These are phyloP conservation scores for Botryosphaeria agaves DNA, from an alignment of 2,329 filamentous ascomycete genomes.

Conservation along the genomic window DNA sequence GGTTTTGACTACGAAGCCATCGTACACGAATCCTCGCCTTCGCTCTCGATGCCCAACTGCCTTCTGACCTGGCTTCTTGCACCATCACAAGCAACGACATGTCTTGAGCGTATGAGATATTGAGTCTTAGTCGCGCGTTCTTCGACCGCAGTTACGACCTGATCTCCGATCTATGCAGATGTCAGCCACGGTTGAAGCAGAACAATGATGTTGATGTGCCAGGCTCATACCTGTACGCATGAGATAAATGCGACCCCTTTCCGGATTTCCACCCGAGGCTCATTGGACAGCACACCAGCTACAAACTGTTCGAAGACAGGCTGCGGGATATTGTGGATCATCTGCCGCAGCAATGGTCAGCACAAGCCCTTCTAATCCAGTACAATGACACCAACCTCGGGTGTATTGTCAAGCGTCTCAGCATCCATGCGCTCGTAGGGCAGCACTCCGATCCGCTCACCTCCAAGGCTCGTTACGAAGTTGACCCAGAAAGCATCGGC, in stretches of 20 bases:
- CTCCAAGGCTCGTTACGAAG: constrained; percentile 21
- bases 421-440: constrained; percentile 18
- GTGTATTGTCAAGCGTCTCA: constrained; percentile 18
- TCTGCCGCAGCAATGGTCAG: constrained; percentile 6
- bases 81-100: constrained; percentile 21
- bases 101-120: constrained; percentile 14
- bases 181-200: too few relatives aligned
- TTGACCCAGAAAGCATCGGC: constrained; percentile 23
- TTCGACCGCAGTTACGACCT: constrained; percentile 14
- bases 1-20: not conserved
- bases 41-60: constrained; percentile 17
- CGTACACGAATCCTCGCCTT: constrained; percentile 26
- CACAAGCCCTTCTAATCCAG: too few relatives aligned
- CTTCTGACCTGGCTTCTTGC: constrained; percentile 16
- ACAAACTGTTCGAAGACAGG: constrained; percentile 22
- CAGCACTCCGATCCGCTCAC: constrained; percentile 17
- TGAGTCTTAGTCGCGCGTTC: constrained; percentile 9
- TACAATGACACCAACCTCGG: too few relatives aligned
- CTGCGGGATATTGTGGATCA: constrained; percentile 27
- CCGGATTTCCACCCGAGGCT: constrained; percentile 13
- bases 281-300: constrained; percentile 9
- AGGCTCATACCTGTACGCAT: constrained; percentile 15
- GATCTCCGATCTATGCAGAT: constrained; percentile 7
- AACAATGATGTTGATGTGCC: too few relatives aligned
- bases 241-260: constrained; percentile 18